Evolutionary conservation across 768 basidiomycete species (phyloP).

Genomic region (Hericium alpestre): DNA sequence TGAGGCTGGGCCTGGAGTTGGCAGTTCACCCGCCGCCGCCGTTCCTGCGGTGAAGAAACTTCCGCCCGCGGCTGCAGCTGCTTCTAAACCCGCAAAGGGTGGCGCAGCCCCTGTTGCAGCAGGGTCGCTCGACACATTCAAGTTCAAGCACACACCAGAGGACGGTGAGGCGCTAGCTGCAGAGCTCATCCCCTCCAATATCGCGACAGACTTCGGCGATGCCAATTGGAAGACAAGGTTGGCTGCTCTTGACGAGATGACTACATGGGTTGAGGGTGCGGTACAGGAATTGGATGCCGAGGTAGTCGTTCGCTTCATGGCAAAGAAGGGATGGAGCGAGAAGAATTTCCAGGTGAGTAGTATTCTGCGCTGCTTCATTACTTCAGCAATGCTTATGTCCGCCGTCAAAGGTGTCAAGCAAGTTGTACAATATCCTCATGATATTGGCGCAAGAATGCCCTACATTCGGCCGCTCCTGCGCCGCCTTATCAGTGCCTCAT

Average conservation of each 20-base stretch:
- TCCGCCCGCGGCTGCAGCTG: constrained; percentile 21
- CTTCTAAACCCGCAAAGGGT: constrained; percentile 36
- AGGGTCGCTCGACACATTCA: constrained; percentile 68
- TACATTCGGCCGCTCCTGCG: constrained; percentile 76
- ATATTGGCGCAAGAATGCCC: constrained; percentile 70
- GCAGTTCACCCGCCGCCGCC: constrained; percentile 17
- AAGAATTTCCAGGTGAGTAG: constrained; percentile 88
- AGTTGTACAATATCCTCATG: constrained; percentile 70
- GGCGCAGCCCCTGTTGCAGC: constrained; percentile 33
- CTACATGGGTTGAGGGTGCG: constrained; percentile 65
- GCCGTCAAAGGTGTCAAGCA: constrained; percentile 67
- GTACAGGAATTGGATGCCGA: constrained; percentile 71
- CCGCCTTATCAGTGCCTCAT: constrained; percentile 71
- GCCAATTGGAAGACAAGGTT: constrained; percentile 89
- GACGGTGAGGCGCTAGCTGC: constrained; percentile 78
- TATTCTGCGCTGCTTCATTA: background rate
- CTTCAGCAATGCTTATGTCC: too few species aligned
- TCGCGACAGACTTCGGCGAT: constrained; percentile 70
- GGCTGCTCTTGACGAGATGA: constrained; percentile 79
- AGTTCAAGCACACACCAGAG: constrained; percentile 84
- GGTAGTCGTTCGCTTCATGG: constrained; percentile 75
- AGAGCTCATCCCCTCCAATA: constrained; percentile 58
- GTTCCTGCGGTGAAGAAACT: constrained; percentile 35
- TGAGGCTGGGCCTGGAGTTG: constrained; percentile 17
- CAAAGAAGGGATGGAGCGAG: constrained; percentile 94